These are phyloP conservation scores for Phaeomoniella chlamydospora DNA, from an alignment of 2,329 filamentous ascomycete genomes.

Conservation along the genomic window DNA sequence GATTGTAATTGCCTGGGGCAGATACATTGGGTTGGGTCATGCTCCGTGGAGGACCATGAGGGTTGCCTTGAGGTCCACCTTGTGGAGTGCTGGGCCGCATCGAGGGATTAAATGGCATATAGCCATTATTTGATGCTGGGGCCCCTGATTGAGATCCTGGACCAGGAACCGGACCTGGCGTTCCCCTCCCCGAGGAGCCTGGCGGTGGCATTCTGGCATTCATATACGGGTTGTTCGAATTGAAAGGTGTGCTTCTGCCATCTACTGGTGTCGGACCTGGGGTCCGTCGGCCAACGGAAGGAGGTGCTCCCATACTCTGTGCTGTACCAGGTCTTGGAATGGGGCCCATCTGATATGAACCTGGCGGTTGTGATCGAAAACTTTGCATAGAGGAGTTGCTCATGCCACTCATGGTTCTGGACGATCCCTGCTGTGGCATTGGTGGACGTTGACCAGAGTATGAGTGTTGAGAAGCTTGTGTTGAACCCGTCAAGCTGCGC, in stretches of 20 bases:
- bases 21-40: background rate
- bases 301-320: constrained; percentile 8
- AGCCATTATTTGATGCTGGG: background rate
- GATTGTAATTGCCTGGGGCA: background rate
- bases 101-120: background rate
- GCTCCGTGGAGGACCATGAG: background rate
- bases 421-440: constrained; percentile 11
- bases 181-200: background rate
- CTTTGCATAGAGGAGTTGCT: background rate
- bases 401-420: constrained; percentile 1
- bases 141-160: background rate
- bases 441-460: constrained; percentile 12
- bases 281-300: constrained; percentile 6
- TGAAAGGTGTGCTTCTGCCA: background rate
- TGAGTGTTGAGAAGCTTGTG: constrained; percentile 13
- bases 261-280: constrained; percentile 4
- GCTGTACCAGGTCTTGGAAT: constrained; percentile 11
- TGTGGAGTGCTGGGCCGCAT: background rate
- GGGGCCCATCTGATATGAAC: constrained; percentile 14
- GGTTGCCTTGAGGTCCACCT: background rate
- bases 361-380: constrained; percentile 8
- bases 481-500: constrained; percentile 11
- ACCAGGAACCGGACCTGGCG: too few species aligned
- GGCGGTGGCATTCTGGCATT: background rate
- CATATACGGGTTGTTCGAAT: background rate